Evolutionary conservation across 2,329 filamentous ascomycete genomes (phyloP).

Genomic region (Trichoderma afroharzianum): DNA sequence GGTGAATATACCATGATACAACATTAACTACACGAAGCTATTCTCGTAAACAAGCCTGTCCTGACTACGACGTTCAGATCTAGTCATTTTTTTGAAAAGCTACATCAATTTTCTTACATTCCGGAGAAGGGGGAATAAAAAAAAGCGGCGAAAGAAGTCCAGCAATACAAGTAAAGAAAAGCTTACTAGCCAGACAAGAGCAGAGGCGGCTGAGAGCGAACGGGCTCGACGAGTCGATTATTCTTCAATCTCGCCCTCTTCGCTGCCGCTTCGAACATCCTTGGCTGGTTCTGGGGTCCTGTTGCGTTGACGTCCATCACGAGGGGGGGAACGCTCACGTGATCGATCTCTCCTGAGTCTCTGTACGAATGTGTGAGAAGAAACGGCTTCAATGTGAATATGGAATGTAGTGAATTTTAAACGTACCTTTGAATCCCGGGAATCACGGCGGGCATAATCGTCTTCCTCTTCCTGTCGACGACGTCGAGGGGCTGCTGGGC

Average conservation of each 20-base stretch:
- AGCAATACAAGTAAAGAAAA: background rate
- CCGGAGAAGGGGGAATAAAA: background rate
- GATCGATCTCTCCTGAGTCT: slow-evolving; percentile 55
- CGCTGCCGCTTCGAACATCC: slow-evolving; percentile 66
- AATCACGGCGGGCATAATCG: slow-evolving; percentile 60
- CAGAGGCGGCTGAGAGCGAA: background rate
- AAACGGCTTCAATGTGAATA: background rate
- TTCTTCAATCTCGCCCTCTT: slow-evolving; percentile 95
- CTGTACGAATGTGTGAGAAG: slow-evolving; percentile 38
- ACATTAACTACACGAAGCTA: background rate
- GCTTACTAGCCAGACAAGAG: background rate
- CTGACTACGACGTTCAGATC: slow-evolving; percentile 7
- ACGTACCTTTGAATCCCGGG: slow-evolving; percentile 64
- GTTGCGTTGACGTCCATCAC: slow-evolving; percentile 54
- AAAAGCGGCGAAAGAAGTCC: background rate
- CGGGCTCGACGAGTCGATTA: slow-evolving; percentile 29
- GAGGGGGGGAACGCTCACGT: slow-evolving; percentile 59
- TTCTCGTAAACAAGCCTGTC: slow-evolving; percentile 2
- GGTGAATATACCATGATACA: background rate
- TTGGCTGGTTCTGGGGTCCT: slow-evolving; percentile 40
- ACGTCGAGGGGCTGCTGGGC: slow-evolving; percentile 63
- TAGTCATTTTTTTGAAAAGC: background rate
- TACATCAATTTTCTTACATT: slow-evolving; percentile 4
- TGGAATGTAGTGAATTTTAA: background rate
- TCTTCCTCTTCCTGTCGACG: slow-evolving; percentile 76